Conservation (phyloP, 257 asterid genomes). For the Osmanthus fragrans region DNA sequence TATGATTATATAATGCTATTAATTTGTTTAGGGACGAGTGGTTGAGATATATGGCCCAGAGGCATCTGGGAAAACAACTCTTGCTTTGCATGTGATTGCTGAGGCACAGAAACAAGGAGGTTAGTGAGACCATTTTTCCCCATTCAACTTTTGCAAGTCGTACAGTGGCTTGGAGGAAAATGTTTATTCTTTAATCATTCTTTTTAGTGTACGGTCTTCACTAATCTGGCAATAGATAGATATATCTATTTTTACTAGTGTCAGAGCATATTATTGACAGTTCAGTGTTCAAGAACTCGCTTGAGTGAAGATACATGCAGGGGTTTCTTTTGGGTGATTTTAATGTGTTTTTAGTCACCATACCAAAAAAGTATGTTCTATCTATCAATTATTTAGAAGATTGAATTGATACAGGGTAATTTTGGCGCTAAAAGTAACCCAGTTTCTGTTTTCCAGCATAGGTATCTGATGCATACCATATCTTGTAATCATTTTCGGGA, state of each 20-base stretch:
- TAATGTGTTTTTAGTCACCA: too few relatives aligned
- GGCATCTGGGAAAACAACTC: constrained; percentile 98
- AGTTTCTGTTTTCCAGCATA: not conserved
- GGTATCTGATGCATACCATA: not conserved
- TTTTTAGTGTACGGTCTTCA: not conserved
- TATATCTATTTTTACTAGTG: not conserved
- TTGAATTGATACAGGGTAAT: too few relatives aligned
- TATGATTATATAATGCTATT: constrained; percentile 15
- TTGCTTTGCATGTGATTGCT: constrained; percentile 91
- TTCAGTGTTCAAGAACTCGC: not conserved
- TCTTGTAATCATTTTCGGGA: not conserved
- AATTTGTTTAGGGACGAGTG: constrained; percentile 73
- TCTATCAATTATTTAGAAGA: too few relatives aligned
- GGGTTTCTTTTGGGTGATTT: not conserved
- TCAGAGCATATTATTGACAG: not conserved
- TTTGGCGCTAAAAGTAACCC: too few relatives aligned
- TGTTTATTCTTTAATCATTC: not conserved
- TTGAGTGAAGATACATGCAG: not conserved
- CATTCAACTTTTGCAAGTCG: not conserved
- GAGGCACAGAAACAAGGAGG: constrained; percentile 98
- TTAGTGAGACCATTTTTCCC: constrained; percentile 26
- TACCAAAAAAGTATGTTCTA: too few relatives aligned
- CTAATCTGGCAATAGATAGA: not conserved
- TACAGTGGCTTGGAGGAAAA: not conserved
- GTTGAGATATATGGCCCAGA: constrained; percentile 97